Base-by-base conservation (phyloP, 441 rosid genomes). In the Erysimum cheiri region DNA sequence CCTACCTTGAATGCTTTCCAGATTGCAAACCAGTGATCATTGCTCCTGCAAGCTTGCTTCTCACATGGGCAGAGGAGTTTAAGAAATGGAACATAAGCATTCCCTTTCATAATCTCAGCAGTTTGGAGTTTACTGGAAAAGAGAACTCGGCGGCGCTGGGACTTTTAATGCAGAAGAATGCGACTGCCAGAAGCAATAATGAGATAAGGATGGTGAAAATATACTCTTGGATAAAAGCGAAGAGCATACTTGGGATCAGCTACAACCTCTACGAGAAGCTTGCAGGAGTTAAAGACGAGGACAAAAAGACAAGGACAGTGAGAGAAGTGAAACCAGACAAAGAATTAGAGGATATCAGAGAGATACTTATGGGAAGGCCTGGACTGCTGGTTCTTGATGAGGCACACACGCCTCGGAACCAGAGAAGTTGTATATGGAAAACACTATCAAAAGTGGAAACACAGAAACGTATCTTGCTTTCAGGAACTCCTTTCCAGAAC, bases 401-500 rank as follows among this genome's bases (percentile, higher is more conserved):
- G 78, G 94, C 96, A 5, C 96, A 92, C 74, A 89, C 87, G 1
- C 88, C 94, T 36, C 80, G 94, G n/a, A 92, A 89, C 65, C 82
- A 80, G 9, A 69, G 69, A 22, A 84, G 88, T 37, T 75, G 63
- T 11, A 80, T 92, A 54, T 92, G 90, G 88, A 81, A 85, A 70
- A 85, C 87, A 44, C 62, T 88, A 15, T 76, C 84, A 3, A 84
- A 78, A 36, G 67, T 90, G 12, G 76, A 79, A 58, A 88, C 96
- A 0, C 79, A 80, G 60, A 89, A 76, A 80, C 85, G 89, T 1
- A 82, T 92, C 43, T 81, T 88, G 60, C 91, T 92, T 11, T 88
- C 94, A 0, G 97, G 97, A 39, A 92, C 97, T 8, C 96, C 97
- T 7, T 91, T 91, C 64, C 97, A 91, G 80, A 91, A 91, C 61